These are phyloP conservation scores for Gastrodia elata DNA, from an alignment of 106 monocot species.

Conservation along the genomic window DNA sequence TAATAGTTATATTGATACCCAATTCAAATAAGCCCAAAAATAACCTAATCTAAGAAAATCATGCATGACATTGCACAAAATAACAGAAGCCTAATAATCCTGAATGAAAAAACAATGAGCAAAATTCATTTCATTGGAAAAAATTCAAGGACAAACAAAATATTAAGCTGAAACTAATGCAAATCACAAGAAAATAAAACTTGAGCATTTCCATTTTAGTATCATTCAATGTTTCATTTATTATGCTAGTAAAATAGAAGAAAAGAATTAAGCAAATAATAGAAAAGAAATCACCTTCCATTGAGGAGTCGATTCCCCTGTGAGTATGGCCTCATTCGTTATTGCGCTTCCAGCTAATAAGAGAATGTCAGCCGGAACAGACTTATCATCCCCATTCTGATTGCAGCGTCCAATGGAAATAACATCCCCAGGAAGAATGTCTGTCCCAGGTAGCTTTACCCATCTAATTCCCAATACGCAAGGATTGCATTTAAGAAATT, in stretches of 20 bases:
- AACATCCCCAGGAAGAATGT: constrained; percentile 95
- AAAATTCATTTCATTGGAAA: not conserved
- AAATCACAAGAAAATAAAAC: not conserved
- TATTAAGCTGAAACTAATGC: not conserved
- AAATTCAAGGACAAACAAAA: constrained; percentile 5
- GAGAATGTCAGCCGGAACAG: constrained; percentile 94
- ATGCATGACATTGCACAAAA: too few species aligned
- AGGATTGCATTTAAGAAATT: not conserved
- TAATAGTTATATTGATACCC: not conserved
- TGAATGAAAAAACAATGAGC: not conserved
- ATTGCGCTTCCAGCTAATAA: constrained; percentile 90
- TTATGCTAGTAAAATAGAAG: not conserved
- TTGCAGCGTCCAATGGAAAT: constrained; percentile 82
- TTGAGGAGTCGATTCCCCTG: constrained; percentile 99
- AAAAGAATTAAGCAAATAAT: not conserved
- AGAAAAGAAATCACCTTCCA: constrained; percentile 72
- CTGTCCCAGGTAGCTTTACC: constrained; percentile 88
- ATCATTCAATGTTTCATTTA: not conserved
- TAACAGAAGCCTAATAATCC: too few species aligned
- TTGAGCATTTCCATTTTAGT: not conserved
- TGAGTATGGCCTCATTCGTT: constrained; percentile 98
- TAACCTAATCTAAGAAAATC: not conserved
- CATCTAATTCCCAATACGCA: constrained; percentile 42
- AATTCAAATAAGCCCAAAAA: not conserved
- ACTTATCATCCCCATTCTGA: constrained; percentile 75